A percentile compares a stretch with the other conserved stretches of the same genome.
These are phyloP conservation scores for Pseudogymnoascus sp. DNA, from an alignment of 2,329 filamentous ascomycete species.

Conservation along the genomic window DNA sequence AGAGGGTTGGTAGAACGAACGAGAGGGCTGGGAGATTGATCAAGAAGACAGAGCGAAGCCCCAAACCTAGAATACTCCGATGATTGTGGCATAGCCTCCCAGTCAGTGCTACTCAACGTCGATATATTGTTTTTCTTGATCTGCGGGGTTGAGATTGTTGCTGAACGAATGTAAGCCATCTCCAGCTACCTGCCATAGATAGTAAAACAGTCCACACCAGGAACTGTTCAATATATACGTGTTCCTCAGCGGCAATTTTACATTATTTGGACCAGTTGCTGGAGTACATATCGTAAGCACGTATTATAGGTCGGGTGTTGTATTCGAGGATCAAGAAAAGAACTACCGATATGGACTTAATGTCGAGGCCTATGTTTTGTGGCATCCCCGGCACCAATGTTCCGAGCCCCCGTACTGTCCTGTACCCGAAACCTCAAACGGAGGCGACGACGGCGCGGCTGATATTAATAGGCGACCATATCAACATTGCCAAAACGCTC, in stretches of 20 bases:
- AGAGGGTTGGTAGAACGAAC: not conserved
- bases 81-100: not conserved
- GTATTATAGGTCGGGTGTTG: not conserved
- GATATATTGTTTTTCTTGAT: not conserved
- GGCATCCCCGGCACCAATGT: not conserved
- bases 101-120: not conserved
- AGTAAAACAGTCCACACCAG: not conserved
- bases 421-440: constrained; percentile 5
- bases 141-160: not conserved
- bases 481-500: not conserved
- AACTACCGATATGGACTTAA: not conserved
- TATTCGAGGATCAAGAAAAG: not conserved
- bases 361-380: not conserved
- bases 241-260: not conserved
- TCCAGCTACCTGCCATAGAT: not conserved
- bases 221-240: not conserved
- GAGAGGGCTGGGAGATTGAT: not conserved
- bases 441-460: not conserved
- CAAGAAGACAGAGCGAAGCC: not conserved
- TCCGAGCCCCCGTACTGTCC: not conserved
- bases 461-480: not conserved
- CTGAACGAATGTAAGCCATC: not conserved
- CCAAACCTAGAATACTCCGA: not conserved
- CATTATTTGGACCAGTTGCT: not conserved
- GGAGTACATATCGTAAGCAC: not conserved